A percentile compares a stretch with the other conserved stretches of the same genome.
phyloP scores from a whole-genome alignment of 768 basidiomycete species.

The Podaxis rugospora region DNA sequence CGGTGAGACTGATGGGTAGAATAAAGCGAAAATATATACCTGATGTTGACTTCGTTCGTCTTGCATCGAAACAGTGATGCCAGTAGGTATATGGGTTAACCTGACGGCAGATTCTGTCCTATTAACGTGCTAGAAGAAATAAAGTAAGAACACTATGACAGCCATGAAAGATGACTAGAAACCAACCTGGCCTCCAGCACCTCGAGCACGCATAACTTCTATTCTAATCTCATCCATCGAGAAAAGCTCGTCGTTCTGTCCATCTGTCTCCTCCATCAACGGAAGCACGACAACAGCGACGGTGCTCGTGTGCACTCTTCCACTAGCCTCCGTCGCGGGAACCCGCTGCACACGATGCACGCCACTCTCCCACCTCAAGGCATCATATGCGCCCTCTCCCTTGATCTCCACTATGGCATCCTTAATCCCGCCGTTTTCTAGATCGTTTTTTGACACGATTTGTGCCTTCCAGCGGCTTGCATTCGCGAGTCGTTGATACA shows the following conservation, averaged over 20 bases:
- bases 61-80: constrained; percentile 96
- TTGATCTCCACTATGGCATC: constrained; percentile 80
- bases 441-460: constrained; percentile 54
- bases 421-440: constrained; percentile 62
- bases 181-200: constrained; percentile 90
- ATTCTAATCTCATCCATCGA: constrained; percentile 81
- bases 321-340: constrained; percentile 84
- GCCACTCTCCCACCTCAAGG: constrained; percentile 86
- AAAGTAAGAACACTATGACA: not conserved
- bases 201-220: constrained; percentile 95
- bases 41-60: constrained; percentile 96
- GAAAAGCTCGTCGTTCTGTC: constrained; percentile 60
- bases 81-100: constrained; percentile 87
- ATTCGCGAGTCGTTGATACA: too few relatives aligned
- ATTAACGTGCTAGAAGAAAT: constrained; percentile 78
- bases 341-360: constrained; percentile 95
- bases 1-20: not conserved
- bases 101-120: constrained; percentile 98
- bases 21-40: constrained; percentile 34
- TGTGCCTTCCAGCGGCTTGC: constrained; percentile 13
- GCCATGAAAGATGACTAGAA: not conserved
- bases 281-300: constrained; percentile 86
- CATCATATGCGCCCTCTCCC: constrained; percentile 74
- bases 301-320: constrained; percentile 90
- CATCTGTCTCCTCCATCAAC: constrained; percentile 60